These are phyloP conservation scores for Venturia pyrina DNA, from an alignment of 2,329 filamentous ascomycete genomes.

Conservation along the genomic window DNA sequence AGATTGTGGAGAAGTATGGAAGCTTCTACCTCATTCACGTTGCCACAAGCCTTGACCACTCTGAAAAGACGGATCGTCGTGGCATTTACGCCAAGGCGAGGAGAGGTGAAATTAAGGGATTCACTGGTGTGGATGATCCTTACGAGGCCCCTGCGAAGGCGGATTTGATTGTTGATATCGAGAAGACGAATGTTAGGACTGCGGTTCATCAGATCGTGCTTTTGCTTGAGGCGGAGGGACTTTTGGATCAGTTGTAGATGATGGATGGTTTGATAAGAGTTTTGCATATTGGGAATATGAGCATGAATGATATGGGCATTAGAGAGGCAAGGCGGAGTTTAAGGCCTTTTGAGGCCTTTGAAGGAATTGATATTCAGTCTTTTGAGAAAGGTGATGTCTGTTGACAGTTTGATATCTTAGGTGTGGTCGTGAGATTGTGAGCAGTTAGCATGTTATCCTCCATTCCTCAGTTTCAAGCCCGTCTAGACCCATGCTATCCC, in stretches of 20 bases:
- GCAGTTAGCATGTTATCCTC: background rate
- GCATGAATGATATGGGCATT: constrained; percentile 1
- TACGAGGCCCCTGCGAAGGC: constrained; percentile 79
- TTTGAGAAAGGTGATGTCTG: background rate
- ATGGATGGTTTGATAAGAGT: background rate
- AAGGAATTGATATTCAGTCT: no score
- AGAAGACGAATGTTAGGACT: constrained; percentile 80
- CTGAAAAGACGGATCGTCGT: constrained; percentile 88
- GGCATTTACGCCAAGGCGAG: constrained; percentile 82
- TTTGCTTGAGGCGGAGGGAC: constrained; percentile 77
- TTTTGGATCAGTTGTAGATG: constrained; percentile 57
- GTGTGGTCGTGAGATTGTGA: background rate
- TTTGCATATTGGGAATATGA: background rate
- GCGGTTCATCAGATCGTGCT: constrained; percentile 96
- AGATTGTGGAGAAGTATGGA: constrained; percentile 78
- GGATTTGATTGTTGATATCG: constrained; percentile 73
- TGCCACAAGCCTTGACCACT: constrained; percentile 81
- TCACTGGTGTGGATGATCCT: constrained; percentile 95
- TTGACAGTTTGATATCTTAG: background rate
- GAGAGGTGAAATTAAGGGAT: constrained; percentile 87
- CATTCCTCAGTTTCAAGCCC: background rate
- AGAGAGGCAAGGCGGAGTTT: background rate
- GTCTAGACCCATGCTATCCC: background rate
- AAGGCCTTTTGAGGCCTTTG: background rate
- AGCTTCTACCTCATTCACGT: constrained; percentile 95